phyloP scores from a whole-genome alignment of 305 asterid genomes.

The Withania somnifera region DNA sequence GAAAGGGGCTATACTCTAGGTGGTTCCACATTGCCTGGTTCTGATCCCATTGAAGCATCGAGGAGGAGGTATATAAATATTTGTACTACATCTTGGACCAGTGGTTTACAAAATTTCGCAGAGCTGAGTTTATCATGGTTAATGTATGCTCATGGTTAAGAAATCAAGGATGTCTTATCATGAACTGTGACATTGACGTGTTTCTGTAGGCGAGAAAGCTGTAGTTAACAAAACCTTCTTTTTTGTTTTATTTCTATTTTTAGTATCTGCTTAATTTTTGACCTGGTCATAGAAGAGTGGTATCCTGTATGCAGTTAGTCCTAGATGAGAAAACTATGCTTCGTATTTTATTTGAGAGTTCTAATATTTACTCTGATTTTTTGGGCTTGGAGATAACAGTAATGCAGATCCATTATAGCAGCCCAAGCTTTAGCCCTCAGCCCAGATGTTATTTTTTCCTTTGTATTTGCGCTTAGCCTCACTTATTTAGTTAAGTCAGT shows the following conservation, averaged over 20 bases:
- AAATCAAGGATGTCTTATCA: not conserved
- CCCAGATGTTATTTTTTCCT: not conserved
- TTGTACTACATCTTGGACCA: not conserved
- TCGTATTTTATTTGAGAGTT: not conserved
- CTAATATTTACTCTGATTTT: not conserved
- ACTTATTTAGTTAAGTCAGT: not conserved
- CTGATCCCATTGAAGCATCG: conserved; percentile 80
- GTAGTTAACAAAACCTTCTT: not conserved
- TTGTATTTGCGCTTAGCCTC: not conserved
- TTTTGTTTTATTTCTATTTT: not conserved
- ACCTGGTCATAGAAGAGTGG: not conserved
- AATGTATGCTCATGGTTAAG: not conserved
- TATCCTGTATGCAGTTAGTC: not conserved
- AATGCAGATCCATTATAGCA: not conserved
- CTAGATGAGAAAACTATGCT: not conserved
- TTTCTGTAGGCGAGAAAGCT: not conserved
- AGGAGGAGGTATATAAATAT: conserved; percentile 59
- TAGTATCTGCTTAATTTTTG: not conserved
- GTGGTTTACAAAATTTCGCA: not conserved
- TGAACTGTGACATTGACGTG: not conserved
- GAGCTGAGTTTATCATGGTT: not conserved
- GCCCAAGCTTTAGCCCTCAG: not conserved
- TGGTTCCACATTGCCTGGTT: conserved; percentile 49
- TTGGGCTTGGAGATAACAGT: not conserved
- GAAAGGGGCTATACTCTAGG: conserved; percentile 48